These are phyloP conservation scores for Vitis rupestris DNA, from an alignment of 164 flowering plant species.

Conservation along the genomic window DNA sequence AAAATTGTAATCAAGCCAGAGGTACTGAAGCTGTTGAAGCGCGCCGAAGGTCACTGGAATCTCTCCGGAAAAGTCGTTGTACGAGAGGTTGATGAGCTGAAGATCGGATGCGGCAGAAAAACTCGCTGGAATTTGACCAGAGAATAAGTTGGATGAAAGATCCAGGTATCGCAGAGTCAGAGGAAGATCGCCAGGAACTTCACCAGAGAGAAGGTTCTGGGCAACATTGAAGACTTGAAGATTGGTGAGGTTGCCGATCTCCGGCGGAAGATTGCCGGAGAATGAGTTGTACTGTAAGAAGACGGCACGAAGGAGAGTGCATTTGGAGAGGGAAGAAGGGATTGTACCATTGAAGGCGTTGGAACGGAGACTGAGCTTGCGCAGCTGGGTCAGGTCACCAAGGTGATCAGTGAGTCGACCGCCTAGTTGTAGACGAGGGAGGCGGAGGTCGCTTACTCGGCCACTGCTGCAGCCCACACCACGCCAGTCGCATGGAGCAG, in stretches of 20 bases:
- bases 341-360: conserved; percentile 38
- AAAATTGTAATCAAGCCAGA: conserved; percentile 66
- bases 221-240: conserved; percentile 36
- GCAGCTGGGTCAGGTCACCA: conserved; percentile 45
- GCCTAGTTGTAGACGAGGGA: conserved; percentile 64
- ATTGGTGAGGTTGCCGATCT: conserved; percentile 22
- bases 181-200: conserved; percentile 23
- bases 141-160: conserved; percentile 51
- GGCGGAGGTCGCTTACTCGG: conserved; percentile 70
- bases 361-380: conserved; percentile 74
- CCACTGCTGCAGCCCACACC: conserved; percentile 56
- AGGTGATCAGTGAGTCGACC: conserved; percentile 50
- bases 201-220: conserved; percentile 37
- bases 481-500: conserved; percentile 95
- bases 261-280: conserved; percentile 39
- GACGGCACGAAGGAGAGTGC: conserved; percentile 36
- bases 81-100: conserved; percentile 64
- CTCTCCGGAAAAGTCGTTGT: conserved; percentile 56
- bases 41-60: conserved; percentile 68
- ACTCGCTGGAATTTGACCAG: conserved; percentile 61
- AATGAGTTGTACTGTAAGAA: conserved; percentile 42
- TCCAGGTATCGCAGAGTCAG: conserved; percentile 30
- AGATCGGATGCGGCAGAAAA: conserved; percentile 38
- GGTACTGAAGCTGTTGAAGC: conserved; percentile 53
- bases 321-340: conserved; percentile 33